Evolutionary conservation across 164 flowering plant species (phyloP), one percentile per base, ranked within the genome.

Genomic region (Stephania yunnanensis): DNA sequence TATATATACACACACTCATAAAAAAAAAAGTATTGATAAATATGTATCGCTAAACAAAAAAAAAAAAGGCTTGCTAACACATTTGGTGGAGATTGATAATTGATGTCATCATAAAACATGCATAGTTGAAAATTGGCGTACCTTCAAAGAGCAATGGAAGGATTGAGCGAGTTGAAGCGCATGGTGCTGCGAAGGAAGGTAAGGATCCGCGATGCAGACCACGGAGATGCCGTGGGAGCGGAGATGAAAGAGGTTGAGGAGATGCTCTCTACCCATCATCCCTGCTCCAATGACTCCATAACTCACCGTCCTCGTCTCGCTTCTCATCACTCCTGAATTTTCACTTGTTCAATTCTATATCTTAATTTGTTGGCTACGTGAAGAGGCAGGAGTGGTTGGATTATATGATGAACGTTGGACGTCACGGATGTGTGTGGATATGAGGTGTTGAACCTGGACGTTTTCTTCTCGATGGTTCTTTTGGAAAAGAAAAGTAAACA

Each of bases 181-280:
- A 31, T 75, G 88, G 22, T 87, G 80, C 30, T 89, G 99, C 45
- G 97, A 93, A 75, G 97, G 93, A 22, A 85, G 69, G 75, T 95
- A 93, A 13, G 97, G 97, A 68, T 95, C 99, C 30, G 97, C 97
- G 46, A 93, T 77, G 80, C 83, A 83, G 20, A 90, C 91, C 55
- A 93, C 93, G 71, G 84, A 79, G 25, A 86, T 92, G 66, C 91
- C 93, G 76, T 92, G 73, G 63, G 53, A 10, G 5, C 82, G 90
- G 69, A 95, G 94, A 83, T 95, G 96, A 75, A 82, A 77, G 10
- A 95, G 81, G 79, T 93, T 95, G 75, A 90, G 78, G 73, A 93
- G 88, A 78, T 95, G 99, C 73, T 95, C 99, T 81, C 97, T 87
- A 25, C 99, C 99, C 99, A 95, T 95, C 97, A 95, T 92, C 63